Evolutionary conservation across 2,329 filamentous ascomycete genomes (phyloP), one percentile per base, ranked within the genome.

Genomic region (Cephalotrichum gorgonifer): DNA sequence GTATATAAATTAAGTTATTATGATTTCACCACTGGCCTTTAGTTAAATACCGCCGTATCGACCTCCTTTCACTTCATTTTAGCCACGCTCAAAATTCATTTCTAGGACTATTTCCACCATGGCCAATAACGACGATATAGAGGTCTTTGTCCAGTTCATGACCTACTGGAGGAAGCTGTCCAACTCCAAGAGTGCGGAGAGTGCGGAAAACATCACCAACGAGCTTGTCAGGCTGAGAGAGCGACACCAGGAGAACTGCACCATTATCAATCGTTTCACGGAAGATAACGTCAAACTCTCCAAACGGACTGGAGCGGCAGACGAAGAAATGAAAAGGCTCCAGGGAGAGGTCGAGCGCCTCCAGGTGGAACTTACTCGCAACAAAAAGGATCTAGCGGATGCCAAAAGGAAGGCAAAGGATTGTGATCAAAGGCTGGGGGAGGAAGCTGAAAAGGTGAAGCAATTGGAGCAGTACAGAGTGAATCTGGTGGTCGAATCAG

Each of bases 391-490:
- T 17, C 23, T 30, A 12, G 43, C 11, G 8, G 27, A 31, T 26
- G 20, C 11, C 12, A 20, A 26, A 3, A 42, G 12, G 39, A 8
- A n/a, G 22, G 39, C 39, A 5, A 14, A 42, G 5, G 39, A 42
- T 11, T 23, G 23, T 22, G 39, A 17, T 17, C 43, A 22, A 25
- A 44, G n/a, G 27, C 43, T 44, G 23, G 20, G 43, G 17, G 43
- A 44, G 12, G 43, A 30, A 22, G 20, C 43, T 22, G 27, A 12
- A 26, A 44, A 44, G 27, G 43, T 44, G 26, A n/a, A 9, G 43
- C n/a, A 31, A 2, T 20, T 44, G 43, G 27, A 44, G 20, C 43
- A 44, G 43, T 31, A 44, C 43, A 44, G 43, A 17, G 43, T 44
- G 26, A 27, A 44, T 5, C 43, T 44, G 8, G n/a, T 17, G 12